Conservation (phyloP, 2,329 filamentous ascomycete genomes). For the Fusarium sp. region DNA sequence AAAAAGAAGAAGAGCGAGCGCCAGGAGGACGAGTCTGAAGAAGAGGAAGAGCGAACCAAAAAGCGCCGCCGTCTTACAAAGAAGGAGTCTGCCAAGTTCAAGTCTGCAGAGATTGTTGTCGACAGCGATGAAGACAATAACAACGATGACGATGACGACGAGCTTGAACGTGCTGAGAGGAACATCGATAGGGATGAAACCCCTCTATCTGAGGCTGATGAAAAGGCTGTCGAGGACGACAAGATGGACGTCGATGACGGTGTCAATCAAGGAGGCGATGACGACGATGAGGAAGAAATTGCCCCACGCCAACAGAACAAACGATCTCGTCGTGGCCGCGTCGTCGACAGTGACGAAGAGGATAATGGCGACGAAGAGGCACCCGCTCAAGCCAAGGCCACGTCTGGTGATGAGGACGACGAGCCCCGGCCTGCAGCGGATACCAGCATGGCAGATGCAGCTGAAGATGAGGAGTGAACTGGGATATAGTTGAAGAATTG, state of each 20-base stretch:
- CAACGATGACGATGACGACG: conserved; percentile 54
- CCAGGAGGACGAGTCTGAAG: conserved; percentile 58
- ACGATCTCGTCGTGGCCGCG: conserved; percentile 61
- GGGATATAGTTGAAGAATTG: conserved; percentile 9
- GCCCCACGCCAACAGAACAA: conserved; percentile 57
- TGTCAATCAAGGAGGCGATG: conserved; percentile 52
- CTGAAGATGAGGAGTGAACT: conserved; percentile 47
- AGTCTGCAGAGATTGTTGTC: conserved; percentile 85
- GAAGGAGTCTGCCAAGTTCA: conserved; percentile 73
- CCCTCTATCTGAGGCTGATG: conserved; percentile 52
- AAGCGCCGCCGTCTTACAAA: conserved; percentile 71
- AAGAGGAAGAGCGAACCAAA: conserved; percentile 62
- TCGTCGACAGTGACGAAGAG: conserved; percentile 67
- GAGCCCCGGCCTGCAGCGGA: conserved; percentile 48
- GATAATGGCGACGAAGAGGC: conserved; percentile 47
- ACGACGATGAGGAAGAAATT: conserved; percentile 63
- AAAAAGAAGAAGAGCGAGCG: conserved; percentile 54
- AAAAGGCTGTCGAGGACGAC: conserved; percentile 54
- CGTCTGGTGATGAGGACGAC: conserved; percentile 43
- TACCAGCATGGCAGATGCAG: conserved; percentile 55
- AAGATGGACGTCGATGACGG: conserved; percentile 65
- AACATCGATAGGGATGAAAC: conserved; percentile 53
- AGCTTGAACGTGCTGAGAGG: conserved; percentile 59
- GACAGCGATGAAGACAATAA: conserved; percentile 72
- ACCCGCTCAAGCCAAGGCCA: conserved; percentile 28